These are phyloP conservation scores for Drechslerella coelobrocha DNA, from an alignment of 2,329 filamentous ascomycete genomes.

Conservation along the genomic window DNA sequence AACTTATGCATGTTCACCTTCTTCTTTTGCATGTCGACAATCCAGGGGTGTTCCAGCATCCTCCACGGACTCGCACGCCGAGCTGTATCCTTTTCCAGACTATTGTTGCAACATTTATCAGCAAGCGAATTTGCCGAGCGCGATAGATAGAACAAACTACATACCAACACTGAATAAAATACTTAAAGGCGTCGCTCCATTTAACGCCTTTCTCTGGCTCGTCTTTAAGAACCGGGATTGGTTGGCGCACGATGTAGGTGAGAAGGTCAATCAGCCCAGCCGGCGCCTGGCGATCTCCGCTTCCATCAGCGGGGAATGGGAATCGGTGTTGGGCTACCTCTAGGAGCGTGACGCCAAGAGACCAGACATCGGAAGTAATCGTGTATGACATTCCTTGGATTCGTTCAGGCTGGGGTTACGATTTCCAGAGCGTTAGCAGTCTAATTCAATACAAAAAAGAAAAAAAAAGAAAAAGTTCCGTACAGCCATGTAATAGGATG, in stretches of 20 bases:
- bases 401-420: slow-evolving; percentile 70
- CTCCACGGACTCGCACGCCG: slow-evolving; percentile 94
- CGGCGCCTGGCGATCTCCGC: slow-evolving; percentile 69
- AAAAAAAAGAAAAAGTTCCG: slow-evolving; percentile 19
- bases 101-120: slow-evolving; percentile 58
- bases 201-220: slow-evolving; percentile 86
- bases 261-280: slow-evolving; percentile 92
- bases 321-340: slow-evolving; percentile 99
- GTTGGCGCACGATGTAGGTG: slow-evolving; percentile 95
- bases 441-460: not conserved
- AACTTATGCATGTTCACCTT: slow-evolving; percentile 98
- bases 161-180: slow-evolving; percentile 99
- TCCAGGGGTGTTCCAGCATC: slow-evolving; percentile 99
- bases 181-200: slow-evolving; percentile 98
- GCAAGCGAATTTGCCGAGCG: not conserved
- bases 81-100: slow-evolving; percentile 89
- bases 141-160: slow-evolving; percentile 58
- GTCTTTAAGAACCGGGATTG: slow-evolving; percentile 93
- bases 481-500: slow-evolving; percentile 95
- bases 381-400: slow-evolving; percentile 98
- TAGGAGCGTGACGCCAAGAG: slow-evolving; percentile 91
- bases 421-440: not conserved
- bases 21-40: slow-evolving; percentile 93
- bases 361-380: slow-evolving; percentile 98
- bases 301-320: slow-evolving; percentile 92